Evolutionary conservation across 495 filamentous ascomycete species (phyloP).

Genomic region (Penicillium samsonianum): DNA sequence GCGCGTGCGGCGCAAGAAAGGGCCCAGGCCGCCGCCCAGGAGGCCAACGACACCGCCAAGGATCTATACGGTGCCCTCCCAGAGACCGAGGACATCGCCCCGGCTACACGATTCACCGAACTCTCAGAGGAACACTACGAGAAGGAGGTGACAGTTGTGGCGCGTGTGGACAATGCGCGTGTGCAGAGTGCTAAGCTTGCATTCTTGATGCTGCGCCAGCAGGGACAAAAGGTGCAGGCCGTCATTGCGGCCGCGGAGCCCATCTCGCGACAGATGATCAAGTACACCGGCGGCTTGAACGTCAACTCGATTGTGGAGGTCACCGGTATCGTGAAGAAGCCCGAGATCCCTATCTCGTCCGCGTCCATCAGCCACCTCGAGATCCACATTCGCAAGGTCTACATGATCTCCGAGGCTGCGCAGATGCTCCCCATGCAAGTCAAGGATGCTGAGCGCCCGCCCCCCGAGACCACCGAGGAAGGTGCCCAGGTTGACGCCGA

Average conservation of each 20-base stretch:
- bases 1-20: conserved; percentile 55
- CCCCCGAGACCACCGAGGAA: conserved; percentile 49
- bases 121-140: conserved; percentile 63
- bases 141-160: conserved; percentile 76
- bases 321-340: conserved; percentile 70
- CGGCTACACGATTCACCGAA: conserved; percentile 40
- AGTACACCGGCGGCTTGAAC: conserved; percentile 78
- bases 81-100: conserved; percentile 39
- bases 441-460: conserved; percentile 60
- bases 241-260: conserved; percentile 60
- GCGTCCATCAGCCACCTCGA: conserved; percentile 76
- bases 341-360: conserved; percentile 74
- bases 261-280: conserved; percentile 77
- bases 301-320: conserved; percentile 80
- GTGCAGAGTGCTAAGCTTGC: conserved; percentile 89
- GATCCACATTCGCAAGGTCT: conserved; percentile 77
- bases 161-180: conserved; percentile 81
- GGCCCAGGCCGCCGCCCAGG: conserved; percentile 50
- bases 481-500: conserved; percentile 48
- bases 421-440: conserved; percentile 72
- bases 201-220: conserved; percentile 87
- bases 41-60: conserved; percentile 67
- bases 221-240: conserved; percentile 78
- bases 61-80: conserved; percentile 64
- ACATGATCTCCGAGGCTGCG: conserved; percentile 66